Conservation (phyloP, 371 early-diverging fungal species). For the Thermomucor indicae-seudaticae region DNA sequence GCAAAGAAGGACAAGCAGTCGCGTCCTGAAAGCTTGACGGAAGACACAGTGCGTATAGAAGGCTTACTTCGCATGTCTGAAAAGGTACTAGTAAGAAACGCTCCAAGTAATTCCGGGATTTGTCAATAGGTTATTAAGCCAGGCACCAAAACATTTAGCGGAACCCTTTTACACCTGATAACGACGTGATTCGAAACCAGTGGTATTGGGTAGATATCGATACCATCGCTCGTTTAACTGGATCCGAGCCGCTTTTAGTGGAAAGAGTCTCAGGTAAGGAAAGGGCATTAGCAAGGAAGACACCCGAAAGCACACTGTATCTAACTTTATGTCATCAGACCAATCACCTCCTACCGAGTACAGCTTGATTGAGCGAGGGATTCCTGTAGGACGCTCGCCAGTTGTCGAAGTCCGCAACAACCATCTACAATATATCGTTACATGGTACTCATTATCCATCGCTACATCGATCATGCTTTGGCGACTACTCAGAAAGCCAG, state of each 20-base stretch:
- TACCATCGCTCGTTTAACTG: slow-evolving; percentile 64
- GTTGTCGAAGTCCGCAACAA: slow-evolving; percentile 77
- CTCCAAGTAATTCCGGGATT: background rate
- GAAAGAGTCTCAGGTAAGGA: slow-evolving; percentile 63
- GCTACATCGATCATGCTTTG: slow-evolving; percentile 69
- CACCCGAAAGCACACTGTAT: background rate
- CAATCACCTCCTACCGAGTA: slow-evolving; percentile 34
- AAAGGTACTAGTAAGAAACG: slow-evolving; percentile 31
- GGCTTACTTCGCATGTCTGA: slow-evolving; percentile 64
- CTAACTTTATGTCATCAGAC: slow-evolving; percentile 14
- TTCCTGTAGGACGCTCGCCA: slow-evolving; percentile 71
- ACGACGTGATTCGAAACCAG: slow-evolving; percentile 59
- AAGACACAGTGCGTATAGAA: slow-evolving; percentile 53
- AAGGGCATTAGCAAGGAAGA: slow-evolving; percentile 3
- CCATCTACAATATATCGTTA: slow-evolving; percentile 83
- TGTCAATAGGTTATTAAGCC: background rate
- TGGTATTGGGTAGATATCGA: slow-evolving; percentile 86
- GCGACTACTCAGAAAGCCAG: slow-evolving; percentile 43
- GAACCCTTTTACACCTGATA: slow-evolving; percentile 67
- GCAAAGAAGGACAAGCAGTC: slow-evolving; percentile 57
- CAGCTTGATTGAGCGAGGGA: slow-evolving; percentile 51
- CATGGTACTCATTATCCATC: slow-evolving; percentile 77
- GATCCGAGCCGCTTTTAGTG: slow-evolving; percentile 67
- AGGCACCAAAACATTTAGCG: too few relatives aligned
- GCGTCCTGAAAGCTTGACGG: slow-evolving; percentile 55